These are phyloP conservation scores for Nadsonia starkeyi-henricii DNA, from an alignment of 1,139 yeast species.

Conservation along the genomic window DNA sequence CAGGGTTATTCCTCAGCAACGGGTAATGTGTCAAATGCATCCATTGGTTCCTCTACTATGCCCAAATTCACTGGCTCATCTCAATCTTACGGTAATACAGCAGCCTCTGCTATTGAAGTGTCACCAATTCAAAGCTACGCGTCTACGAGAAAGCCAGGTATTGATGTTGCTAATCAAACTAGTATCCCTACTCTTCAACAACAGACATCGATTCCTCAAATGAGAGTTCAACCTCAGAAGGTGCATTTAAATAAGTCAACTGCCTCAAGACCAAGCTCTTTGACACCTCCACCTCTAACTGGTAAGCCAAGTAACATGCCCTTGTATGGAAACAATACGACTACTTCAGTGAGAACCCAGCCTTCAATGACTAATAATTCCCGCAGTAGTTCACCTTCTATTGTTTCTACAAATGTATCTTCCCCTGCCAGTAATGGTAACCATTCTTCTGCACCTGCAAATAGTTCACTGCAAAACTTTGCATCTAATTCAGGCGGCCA, in stretches of 20 bases:
- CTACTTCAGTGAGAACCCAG: neutral
- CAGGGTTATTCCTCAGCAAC: neutral
- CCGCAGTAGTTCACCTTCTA: neutral
- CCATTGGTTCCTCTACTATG: neutral
- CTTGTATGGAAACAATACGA: neutral
- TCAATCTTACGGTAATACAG: neutral
- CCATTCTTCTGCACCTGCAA: neutral
- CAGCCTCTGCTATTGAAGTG: neutral
- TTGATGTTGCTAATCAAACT: neutral
- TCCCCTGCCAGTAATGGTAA: neutral
- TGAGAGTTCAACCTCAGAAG: conserved; percentile 14
- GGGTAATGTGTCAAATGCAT: neutral
- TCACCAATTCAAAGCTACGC: neutral
- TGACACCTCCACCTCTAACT: neutral
- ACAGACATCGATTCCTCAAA: conserved; percentile 14
- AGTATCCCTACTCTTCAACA: conserved; percentile 8
- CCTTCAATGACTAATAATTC: neutral
- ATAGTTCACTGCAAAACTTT: neutral
- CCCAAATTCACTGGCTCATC: neutral
- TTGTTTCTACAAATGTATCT: conserved; percentile 1
- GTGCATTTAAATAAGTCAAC: conserved; percentile 1
- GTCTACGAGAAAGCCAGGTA: neutral
- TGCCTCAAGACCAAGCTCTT: neutral
- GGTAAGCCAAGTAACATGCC: neutral
- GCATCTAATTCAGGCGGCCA: neutral